A percentile compares a stretch with the other conserved stretches of the same genome.
Evolutionary conservation across 768 basidiomycete genomes (phyloP).

Genomic region (Multifurca ochricompacta): DNA sequence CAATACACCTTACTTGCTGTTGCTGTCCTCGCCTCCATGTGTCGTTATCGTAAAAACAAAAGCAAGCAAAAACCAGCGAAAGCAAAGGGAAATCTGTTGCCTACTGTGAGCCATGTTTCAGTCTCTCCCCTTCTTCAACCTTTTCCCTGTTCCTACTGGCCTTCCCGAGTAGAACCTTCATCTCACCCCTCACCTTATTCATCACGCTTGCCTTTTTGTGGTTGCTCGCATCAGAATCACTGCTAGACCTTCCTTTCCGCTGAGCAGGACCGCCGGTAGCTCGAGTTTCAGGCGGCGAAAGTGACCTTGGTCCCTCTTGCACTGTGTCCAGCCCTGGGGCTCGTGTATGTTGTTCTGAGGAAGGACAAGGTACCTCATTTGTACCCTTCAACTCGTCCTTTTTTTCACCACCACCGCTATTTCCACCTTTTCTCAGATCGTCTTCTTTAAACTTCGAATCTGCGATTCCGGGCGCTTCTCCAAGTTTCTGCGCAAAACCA

Average conservation of each 20-base stretch:
- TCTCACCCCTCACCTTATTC: conserved; percentile 14
- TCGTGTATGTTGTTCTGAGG: background rate
- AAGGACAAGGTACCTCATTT: no score
- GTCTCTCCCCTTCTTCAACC: conserved; percentile 15
- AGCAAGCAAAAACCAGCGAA: background rate
- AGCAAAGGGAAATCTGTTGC: background rate
- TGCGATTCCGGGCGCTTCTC: background rate
- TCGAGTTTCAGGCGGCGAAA: background rate
- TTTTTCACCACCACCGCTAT: background rate
- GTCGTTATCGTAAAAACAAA: background rate
- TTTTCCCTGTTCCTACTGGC: conserved; percentile 12
- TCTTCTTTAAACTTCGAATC: conserved; percentile 6
- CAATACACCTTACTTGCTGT: background rate
- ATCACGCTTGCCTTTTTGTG: conserved; percentile 11
- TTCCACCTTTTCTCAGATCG: background rate
- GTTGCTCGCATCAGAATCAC: conserved; percentile 14
- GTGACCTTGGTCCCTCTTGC: background rate
- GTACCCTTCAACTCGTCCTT: background rate
- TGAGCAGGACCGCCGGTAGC: background rate
- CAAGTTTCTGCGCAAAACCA: background rate
- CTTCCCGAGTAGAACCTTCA: conserved; percentile 16
- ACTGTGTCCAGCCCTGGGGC: no score
- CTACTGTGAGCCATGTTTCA: conserved; percentile 9
- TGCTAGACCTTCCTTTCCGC: conserved; percentile 10
- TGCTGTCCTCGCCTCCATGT: background rate